phyloP scores from a whole-genome alignment of 768 basidiomycete genomes.

The Neoboletus brunneissimus region DNA sequence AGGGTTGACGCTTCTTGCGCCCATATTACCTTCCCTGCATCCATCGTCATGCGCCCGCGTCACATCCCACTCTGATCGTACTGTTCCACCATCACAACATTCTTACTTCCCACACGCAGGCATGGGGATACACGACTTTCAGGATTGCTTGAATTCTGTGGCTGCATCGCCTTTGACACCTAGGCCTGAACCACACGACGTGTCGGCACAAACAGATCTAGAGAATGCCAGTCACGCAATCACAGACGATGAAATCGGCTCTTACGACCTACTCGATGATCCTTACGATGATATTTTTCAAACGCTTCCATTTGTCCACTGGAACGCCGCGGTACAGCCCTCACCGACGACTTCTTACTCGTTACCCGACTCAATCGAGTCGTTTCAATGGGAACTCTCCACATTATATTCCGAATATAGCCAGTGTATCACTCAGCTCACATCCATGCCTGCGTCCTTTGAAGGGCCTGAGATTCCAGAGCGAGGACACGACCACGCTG shows the following conservation, averaged over 20 bases:
- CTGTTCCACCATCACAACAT: slow-evolving; percentile 1
- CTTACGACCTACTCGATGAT: slow-evolving; percentile 14
- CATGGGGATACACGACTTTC: slow-evolving; percentile 12
- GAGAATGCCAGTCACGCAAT: slow-evolving; percentile 1
- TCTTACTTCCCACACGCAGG: slow-evolving; percentile 11
- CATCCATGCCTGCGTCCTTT: slow-evolving; percentile 37
- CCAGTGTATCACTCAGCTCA: slow-evolving; percentile 44
- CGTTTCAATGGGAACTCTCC: slow-evolving; percentile 38
- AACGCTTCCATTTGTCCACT: slow-evolving; percentile 23
- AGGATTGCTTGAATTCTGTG: slow-evolving; percentile 8
- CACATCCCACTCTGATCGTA: slow-evolving; percentile 7
- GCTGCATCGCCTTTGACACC: slow-evolving; percentile 2
- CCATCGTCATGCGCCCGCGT: slow-evolving; percentile 2
- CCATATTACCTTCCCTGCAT: slow-evolving; percentile 3
- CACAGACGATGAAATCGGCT: slow-evolving; percentile 2
- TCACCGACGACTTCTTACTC: neutral
- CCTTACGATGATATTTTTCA: slow-evolving; percentile 12
- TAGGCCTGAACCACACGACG: slow-evolving; percentile 18
- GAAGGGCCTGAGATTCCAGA: slow-evolving; percentile 14
- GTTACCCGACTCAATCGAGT: slow-evolving; percentile 22
- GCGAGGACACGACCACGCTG: neutral
- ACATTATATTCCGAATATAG: slow-evolving; percentile 50
- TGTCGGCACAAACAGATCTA: slow-evolving; percentile 8
- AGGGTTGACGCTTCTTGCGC: slow-evolving; percentile 16
- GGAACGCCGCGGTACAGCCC: slow-evolving; percentile 24